Percentiles rank a stretch among this genome's conserved stretches.
phyloP scores from a whole-genome alignment of 2,329 filamentous ascomycete species.

The Epichloe coenophiala region DNA sequence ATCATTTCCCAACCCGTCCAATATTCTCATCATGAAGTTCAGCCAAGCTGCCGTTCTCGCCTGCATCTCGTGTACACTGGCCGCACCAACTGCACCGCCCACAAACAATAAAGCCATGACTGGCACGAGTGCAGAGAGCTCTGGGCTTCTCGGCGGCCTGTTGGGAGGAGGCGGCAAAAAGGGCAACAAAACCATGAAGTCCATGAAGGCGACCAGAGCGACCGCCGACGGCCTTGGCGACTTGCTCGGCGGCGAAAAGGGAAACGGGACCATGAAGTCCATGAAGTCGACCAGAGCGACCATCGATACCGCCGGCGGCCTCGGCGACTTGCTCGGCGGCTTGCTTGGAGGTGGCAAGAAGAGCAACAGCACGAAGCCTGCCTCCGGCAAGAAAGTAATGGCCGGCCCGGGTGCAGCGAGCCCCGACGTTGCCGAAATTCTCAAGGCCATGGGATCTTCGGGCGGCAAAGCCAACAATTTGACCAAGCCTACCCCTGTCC shows the following conservation, averaged over 20 bases:
- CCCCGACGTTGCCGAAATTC: neutral
- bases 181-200: too few relatives aligned
- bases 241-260: too few relatives aligned
- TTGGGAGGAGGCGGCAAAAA: too few relatives aligned
- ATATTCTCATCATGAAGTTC: neutral
- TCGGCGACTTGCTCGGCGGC: too few relatives aligned
- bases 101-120: neutral
- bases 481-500: neutral
- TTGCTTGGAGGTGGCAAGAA: too few relatives aligned
- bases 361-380: neutral
- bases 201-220: too few relatives aligned
- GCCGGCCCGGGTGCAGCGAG: too few relatives aligned
- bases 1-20: too few relatives aligned
- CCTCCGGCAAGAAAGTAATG: neutral
- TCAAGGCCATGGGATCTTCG: neutral
- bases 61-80: neutral
- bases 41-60: neutral
- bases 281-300: too few relatives aligned
- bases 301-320: too few relatives aligned
- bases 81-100: conserved; percentile 1
- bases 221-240: too few relatives aligned
- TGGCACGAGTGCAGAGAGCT: neutral
- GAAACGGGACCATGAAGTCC: too few relatives aligned
- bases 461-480: neutral
- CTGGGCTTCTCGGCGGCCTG: neutral